These are phyloP conservation scores for Prunus campanulata DNA, from an alignment of 306 rosid species.

Conservation along the genomic window DNA sequence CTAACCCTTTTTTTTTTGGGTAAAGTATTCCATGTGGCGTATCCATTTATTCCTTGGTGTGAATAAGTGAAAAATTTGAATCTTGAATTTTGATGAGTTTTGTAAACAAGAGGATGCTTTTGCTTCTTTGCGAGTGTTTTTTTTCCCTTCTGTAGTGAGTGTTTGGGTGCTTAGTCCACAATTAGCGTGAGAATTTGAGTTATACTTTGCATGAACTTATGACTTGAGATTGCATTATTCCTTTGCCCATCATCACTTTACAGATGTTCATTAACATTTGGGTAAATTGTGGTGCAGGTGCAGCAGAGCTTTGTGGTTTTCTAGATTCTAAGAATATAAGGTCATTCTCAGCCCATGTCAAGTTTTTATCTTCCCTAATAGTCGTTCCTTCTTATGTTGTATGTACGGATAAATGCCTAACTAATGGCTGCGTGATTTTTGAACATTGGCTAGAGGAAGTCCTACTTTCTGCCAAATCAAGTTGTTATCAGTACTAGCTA, in stretches of 20 bases:
- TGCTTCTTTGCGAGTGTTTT: not conserved
- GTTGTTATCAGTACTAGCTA: not conserved
- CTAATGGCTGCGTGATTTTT: not conserved
- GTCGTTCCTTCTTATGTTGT: not conserved
- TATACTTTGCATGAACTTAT: not conserved
- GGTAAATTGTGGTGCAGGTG: conserved; percentile 58
- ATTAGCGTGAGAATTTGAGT: not conserved
- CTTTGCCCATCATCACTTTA: not conserved
- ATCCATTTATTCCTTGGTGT: too few relatives aligned
- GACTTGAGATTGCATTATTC: not conserved
- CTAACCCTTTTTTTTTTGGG: not conserved
- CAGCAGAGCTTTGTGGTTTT: conserved; percentile 70
- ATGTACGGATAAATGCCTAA: not conserved
- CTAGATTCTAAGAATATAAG: conserved; percentile 80
- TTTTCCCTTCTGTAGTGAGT: not conserved
- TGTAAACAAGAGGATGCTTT: not conserved
- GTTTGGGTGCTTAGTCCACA: not conserved
- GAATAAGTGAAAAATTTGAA: not conserved
- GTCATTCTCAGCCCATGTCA: conserved; percentile 34
- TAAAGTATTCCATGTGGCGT: too few relatives aligned
- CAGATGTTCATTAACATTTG: not conserved
- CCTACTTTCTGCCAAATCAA: not conserved
- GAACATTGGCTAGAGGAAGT: not conserved
- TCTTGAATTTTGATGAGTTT: too few relatives aligned
- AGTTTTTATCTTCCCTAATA: conserved; percentile 1